These are phyloP conservation scores for Phytophthora chlamydospora DNA, from an alignment of 352 stramenopile species.

Conservation along the genomic window DNA sequence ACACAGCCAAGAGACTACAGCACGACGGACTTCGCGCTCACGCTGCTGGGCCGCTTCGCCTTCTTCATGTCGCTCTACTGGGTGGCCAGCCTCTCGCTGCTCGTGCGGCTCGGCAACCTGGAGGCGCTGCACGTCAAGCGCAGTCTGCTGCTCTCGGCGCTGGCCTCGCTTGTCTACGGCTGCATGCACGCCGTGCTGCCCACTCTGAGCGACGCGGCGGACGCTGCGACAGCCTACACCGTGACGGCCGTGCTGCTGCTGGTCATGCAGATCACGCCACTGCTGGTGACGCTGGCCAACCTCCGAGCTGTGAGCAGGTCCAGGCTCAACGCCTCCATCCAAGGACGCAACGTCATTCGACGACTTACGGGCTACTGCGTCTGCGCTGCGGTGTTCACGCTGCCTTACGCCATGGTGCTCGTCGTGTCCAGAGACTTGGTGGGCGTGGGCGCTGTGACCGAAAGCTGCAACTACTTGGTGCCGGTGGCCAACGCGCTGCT, in stretches of 20 bases:
- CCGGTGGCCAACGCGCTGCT: constrained; percentile 67
- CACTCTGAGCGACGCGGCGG: constrained; percentile 8
- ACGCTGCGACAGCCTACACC: constrained; percentile 34
- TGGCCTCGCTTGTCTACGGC: constrained; percentile 58
- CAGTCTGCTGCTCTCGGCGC: constrained; percentile 55
- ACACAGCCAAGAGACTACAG: not conserved
- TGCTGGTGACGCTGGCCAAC: constrained; percentile 56
- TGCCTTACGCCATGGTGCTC: constrained; percentile 59
- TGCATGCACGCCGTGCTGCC: constrained; percentile 55
- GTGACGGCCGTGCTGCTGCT: constrained; percentile 54
- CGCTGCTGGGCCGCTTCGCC: constrained; percentile 55
- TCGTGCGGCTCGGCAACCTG: constrained; percentile 65
- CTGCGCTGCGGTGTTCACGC: constrained; percentile 51
- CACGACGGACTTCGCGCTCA: constrained; percentile 33
- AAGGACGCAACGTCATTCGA: constrained; percentile 64
- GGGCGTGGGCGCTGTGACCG: constrained; percentile 44
- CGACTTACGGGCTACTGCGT: constrained; percentile 63
- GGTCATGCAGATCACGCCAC: constrained; percentile 47
- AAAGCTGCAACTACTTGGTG: constrained; percentile 65
- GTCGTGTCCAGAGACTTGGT: constrained; percentile 34
- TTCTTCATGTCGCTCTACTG: constrained; percentile 85
- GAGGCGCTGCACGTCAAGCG: constrained; percentile 57
- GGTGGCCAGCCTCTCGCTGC: constrained; percentile 71
- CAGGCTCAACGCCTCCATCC: constrained; percentile 54
- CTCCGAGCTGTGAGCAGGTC: constrained; percentile 54